A percentile compares a stretch with the other conserved stretches of the same genome.
Evolutionary conservation across 2,329 filamentous ascomycete species (phyloP).

Genomic region (Pezicula rhizophila): DNA sequence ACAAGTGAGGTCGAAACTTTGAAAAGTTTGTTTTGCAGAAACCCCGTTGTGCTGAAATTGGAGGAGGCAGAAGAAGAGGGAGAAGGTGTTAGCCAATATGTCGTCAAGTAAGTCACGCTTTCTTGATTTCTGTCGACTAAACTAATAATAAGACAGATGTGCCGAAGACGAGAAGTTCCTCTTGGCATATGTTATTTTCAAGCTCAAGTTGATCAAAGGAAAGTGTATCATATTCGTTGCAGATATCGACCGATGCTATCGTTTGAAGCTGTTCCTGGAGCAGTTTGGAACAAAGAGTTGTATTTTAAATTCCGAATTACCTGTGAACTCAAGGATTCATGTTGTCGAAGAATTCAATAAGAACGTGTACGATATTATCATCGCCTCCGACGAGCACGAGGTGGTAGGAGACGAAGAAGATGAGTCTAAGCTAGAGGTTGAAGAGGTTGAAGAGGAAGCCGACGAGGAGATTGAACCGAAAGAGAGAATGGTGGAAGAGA

Average conservation of each 20-base stretch:
- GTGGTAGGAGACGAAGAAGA: slow-evolving; percentile 64
- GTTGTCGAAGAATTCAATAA: slow-evolving; percentile 97
- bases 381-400: slow-evolving; percentile 89
- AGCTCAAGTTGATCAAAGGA: slow-evolving; percentile 86
- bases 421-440: slow-evolving; percentile 19
- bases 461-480: slow-evolving; percentile 29
- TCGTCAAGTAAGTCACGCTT: slow-evolving; percentile 57
- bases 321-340: slow-evolving; percentile 86
- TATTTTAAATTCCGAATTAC: slow-evolving; percentile 89
- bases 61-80: slow-evolving; percentile 76
- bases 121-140: background rate
- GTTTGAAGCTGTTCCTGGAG: slow-evolving; percentile 90
- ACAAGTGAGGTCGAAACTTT: slow-evolving; percentile 81
- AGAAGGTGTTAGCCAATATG: slow-evolving; percentile 76
- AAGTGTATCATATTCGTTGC: slow-evolving; percentile 83
- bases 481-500: slow-evolving; percentile 22
- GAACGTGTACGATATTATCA: slow-evolving; percentile 95
- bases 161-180: slow-evolving; percentile 98
- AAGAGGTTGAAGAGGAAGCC: slow-evolving; percentile 27
- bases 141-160: slow-evolving; percentile 45
- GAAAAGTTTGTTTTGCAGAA: slow-evolving; percentile 77
- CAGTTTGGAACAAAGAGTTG: slow-evolving; percentile 94
- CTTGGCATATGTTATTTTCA: slow-evolving; percentile 88
- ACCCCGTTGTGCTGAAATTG: slow-evolving; percentile 73
- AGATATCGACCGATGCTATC: slow-evolving; percentile 84